Conservation (phyloP, 331 rosid species). For the Acacia concinna region DNA sequence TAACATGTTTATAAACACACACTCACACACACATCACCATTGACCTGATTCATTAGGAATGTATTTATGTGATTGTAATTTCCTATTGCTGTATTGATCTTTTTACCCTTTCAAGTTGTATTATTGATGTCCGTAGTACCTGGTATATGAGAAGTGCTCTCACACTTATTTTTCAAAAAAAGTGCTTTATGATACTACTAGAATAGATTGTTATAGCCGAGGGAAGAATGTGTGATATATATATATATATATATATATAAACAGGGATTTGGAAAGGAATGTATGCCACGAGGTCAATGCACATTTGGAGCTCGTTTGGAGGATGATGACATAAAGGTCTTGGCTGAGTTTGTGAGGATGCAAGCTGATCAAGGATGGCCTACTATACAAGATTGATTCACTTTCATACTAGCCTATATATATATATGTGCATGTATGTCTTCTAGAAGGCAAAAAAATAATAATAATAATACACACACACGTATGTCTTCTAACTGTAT, state of each 20-base stretch:
- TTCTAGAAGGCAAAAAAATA: too few relatives aligned
- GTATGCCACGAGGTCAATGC: slow-evolving; percentile 89
- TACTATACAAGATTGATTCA: slow-evolving; percentile 45
- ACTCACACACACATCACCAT: too few relatives aligned
- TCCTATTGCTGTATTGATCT: neutral
- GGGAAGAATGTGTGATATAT: neutral
- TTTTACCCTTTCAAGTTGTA: slow-evolving; percentile 7
- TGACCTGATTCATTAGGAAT: neutral
- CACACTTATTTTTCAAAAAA: neutral
- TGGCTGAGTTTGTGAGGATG: slow-evolving; percentile 81
- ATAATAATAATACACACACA: too few relatives aligned
- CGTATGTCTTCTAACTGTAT: neutral
- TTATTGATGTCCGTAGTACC: neutral
- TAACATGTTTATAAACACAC: too few relatives aligned
- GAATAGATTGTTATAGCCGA: too few relatives aligned
- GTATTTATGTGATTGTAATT: neutral
- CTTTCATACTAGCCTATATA: neutral
- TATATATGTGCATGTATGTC: too few relatives aligned
- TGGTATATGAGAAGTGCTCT: neutral
- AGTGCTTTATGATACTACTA: too few relatives aligned
- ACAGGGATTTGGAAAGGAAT: slow-evolving; percentile 89
- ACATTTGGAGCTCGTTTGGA: slow-evolving; percentile 93
- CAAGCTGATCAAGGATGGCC: slow-evolving; percentile 95
- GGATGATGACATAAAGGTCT: slow-evolving; percentile 77
- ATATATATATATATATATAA: neutral